Conservation (phyloP, 805 yeast species). For the Saccharomycopsis oosterbeekiorum region DNA sequence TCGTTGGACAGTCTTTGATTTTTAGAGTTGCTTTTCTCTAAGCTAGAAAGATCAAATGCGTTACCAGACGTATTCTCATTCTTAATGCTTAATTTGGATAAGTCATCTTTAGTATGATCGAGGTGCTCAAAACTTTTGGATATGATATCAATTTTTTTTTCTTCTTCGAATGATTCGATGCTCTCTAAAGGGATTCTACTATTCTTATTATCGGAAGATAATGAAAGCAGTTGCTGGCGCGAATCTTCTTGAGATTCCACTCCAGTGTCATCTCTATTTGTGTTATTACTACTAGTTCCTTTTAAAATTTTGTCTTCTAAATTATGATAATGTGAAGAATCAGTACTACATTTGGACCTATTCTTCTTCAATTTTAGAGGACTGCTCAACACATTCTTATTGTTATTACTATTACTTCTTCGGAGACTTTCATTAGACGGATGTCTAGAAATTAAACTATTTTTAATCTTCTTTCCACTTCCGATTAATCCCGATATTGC, state of each 20-base stretch:
- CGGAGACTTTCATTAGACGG: not conserved
- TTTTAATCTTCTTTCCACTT: conserved; percentile 9
- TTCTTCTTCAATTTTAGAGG: not conserved
- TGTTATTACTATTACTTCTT: not conserved
- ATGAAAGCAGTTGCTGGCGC: not conserved
- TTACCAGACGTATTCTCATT: not conserved
- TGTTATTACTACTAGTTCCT: not conserved
- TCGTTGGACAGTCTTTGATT: not conserved
- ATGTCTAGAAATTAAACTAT: not conserved
- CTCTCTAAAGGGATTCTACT: not conserved
- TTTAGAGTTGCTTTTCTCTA: not conserved
- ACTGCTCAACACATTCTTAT: not conserved
- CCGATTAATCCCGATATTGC: conserved; percentile 13
- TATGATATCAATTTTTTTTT: not conserved
- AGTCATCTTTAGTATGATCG: not conserved
- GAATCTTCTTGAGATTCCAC: not conserved
- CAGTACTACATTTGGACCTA: not conserved
- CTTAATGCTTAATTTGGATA: not conserved
- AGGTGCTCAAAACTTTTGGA: not conserved
- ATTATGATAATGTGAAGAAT: not conserved
- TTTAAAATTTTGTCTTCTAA: not conserved
- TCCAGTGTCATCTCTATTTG: not conserved
- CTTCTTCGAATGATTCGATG: not conserved
- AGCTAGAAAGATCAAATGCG: not conserved
- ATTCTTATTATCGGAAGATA: not conserved